Base-by-base conservation (phyloP, 371 early-diverging fungal genomes). In the Amoeboaphelidium protococcarum region DNA sequence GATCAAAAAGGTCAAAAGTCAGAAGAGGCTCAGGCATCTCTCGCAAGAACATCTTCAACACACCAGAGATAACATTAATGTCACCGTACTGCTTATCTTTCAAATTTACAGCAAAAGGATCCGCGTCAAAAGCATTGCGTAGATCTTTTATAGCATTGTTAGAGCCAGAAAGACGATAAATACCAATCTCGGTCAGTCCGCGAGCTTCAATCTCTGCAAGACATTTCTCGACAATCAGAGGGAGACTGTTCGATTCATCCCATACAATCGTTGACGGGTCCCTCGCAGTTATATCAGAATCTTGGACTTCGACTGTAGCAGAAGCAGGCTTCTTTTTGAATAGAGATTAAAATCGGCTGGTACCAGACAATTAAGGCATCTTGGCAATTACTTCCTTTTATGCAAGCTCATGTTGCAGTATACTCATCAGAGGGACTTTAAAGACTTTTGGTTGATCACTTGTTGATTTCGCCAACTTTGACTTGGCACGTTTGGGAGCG, bases 171-270 rank as follows among this genome's bases (percentile, higher is more conserved):
- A 82, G 71, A 19, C 82, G 71, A 47, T 82, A 82, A 13, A 82
- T 80, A 13, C 82, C 82, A 25, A 82, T 72, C 50, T 82, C 82
- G 43, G 73, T 76, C n/a, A 82, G 54, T 10, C 82, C 82, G 43
- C 82, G 68, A 26, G 58, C 59, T 62, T 81, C 82, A 25, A 82
- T 74, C 50, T 82, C 82, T 1, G 58, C 41, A 43, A 81, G 68
- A 45, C 82, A 82, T 57, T 72, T 77, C 42, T 71, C 69, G 1
- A 74, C 74, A 3, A 73, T 53, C 16, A 69, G 44, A 2, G 78
- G 74, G 3, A 72, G 6, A 31, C 37, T 31, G 37, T 31, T 31
- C 16, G 6, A 6, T 31, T 31, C 37, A 16, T 31, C 16, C 37
- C 37, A 31, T 20, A 6, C 16, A 6, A 12, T 31, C 45, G 37